phyloP scores from a whole-genome alignment of 306 rosid genomes.

The Coriaria nepalensis region DNA sequence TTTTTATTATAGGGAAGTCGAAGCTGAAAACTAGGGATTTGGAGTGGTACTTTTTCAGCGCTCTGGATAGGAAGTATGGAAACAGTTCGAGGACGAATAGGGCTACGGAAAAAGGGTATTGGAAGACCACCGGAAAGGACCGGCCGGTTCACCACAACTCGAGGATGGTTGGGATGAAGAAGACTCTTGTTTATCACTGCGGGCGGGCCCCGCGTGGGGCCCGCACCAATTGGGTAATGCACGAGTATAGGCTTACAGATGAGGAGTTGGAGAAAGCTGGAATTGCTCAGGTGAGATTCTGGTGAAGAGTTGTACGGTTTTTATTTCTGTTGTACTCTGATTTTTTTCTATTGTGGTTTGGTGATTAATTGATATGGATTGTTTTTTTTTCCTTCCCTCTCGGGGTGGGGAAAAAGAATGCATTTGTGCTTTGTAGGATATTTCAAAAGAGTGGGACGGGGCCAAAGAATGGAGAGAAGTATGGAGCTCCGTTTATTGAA shows the following conservation, averaged over 20 bases:
- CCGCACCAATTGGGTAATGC: conserved; percentile 96
- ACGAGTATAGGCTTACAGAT: conserved; percentile 57
- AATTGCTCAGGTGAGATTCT: conserved; percentile 27
- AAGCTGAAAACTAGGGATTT: conserved; percentile 64
- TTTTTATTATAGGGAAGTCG: conserved; percentile 38
- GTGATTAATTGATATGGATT: conserved; percentile 11
- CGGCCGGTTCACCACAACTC: conserved; percentile 27
- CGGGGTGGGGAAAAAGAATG: conserved; percentile 41
- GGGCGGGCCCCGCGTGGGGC: conserved; percentile 75
- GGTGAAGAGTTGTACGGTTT: not conserved
- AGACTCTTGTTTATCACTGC: conserved; percentile 73
- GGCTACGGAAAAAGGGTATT: conserved; percentile 73
- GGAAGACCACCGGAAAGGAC: conserved; percentile 98
- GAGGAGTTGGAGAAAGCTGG: conserved; percentile 47
- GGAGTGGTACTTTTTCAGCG: conserved; percentile 91
- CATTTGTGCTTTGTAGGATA: conserved; percentile 77
- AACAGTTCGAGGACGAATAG: conserved; percentile 77
- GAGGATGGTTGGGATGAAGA: conserved; percentile 68
- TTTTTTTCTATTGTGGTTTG: not conserved
- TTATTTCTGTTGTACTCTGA: not conserved
- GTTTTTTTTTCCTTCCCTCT: not conserved
- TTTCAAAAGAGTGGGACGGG: conserved; percentile 96
- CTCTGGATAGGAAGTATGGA: conserved; percentile 67
- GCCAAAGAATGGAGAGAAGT: conserved; percentile 89
- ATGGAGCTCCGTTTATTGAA: conserved; percentile 81